Base-by-base conservation (phyloP, 352 stramenopile genomes). In the Phytophthora podocarpi region DNA sequence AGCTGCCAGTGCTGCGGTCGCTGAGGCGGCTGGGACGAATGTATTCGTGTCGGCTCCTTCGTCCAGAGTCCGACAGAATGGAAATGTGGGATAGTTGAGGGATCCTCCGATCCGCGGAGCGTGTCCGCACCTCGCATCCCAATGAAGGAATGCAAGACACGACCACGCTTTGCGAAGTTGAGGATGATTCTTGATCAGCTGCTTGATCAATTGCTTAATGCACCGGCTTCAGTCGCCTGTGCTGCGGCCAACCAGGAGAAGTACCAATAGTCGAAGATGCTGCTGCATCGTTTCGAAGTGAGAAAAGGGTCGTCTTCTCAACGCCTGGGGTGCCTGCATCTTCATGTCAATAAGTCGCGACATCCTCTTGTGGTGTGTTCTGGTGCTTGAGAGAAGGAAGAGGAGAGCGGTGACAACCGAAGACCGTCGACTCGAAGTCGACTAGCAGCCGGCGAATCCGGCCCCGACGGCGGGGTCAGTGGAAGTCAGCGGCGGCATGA, bases 401-500 rank as follows among this genome's bases (percentile, higher is more conserved):
- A 57, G 28, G 30, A 46, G 21, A 57, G 21, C 18, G 9, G 39
- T 53, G 45, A 59, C 39, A 59, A 31, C 20, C 47, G 41, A 57
- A 61, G 55, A 66, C 55, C 21, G 36, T 66, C 47, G 49, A 58
- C 59, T 58, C 39, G 11, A 52, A 48, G 32, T 65, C 51, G 64
- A 61, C 64, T 72, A 72, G 52, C 30, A 65, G 41, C 59, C 51
- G 12, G 40, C 16, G 47, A 76, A 71, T 48, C 58, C 59, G 18
- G 42, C 68, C 26, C 59, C 59, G 34, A 71, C 47, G 8, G 42
- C 40, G 18, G 57, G 64, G n/a, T 36, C 54, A 24, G 43, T 39
- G 13, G 65, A 43, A 5, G 72, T 67, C 26, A 75, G 56, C 9
- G 62, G 48, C 32, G 75, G 71, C 52, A 60, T 71, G 59, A 91